Evolutionary conservation across 2,329 filamentous ascomycete genomes (phyloP).

Genomic region (Diplodia seriata): DNA sequence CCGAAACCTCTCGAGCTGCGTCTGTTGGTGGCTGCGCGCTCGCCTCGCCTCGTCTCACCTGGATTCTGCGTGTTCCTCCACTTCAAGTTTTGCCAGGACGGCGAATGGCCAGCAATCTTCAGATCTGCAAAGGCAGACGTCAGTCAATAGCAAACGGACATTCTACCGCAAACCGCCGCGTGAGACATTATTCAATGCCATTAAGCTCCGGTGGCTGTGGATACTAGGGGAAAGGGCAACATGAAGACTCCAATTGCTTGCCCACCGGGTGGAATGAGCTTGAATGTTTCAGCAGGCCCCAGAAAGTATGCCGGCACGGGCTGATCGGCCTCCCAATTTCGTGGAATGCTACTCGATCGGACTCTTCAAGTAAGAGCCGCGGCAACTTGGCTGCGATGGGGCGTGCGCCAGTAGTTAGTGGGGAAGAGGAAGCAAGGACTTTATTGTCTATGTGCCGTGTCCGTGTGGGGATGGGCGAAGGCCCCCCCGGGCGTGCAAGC

Average conservation of each 20-base stretch:
- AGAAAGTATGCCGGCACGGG: not conserved
- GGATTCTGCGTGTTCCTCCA: too few relatives aligned
- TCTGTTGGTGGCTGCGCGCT: not conserved
- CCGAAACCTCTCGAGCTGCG: not conserved
- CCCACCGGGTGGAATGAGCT: not conserved
- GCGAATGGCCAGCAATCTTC: too few relatives aligned
- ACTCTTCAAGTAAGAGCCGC: constrained; percentile 20
- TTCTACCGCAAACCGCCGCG: not conserved
- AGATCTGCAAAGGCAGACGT: not conserved
- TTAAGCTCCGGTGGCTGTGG: not conserved
- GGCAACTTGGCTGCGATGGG: constrained; percentile 1
- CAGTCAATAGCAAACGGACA: not conserved
- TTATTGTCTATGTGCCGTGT: constrained; percentile 6
- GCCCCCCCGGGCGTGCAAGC: not conserved
- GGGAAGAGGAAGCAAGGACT: constrained; percentile 3
- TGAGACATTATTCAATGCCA: not conserved
- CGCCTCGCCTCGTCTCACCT: not conserved
- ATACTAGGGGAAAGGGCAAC: not conserved
- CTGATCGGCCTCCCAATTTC: constrained; percentile 12
- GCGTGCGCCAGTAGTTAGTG: not conserved
- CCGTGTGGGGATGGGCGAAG: not conserved
- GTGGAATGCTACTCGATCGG: constrained; percentile 19
- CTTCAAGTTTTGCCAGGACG: not conserved
- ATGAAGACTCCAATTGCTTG: not conserved
- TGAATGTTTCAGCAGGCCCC: not conserved